These are phyloP conservation scores for Xylaria sp. DNA, from an alignment of 2,329 filamentous ascomycete genomes.

Conservation along the genomic window DNA sequence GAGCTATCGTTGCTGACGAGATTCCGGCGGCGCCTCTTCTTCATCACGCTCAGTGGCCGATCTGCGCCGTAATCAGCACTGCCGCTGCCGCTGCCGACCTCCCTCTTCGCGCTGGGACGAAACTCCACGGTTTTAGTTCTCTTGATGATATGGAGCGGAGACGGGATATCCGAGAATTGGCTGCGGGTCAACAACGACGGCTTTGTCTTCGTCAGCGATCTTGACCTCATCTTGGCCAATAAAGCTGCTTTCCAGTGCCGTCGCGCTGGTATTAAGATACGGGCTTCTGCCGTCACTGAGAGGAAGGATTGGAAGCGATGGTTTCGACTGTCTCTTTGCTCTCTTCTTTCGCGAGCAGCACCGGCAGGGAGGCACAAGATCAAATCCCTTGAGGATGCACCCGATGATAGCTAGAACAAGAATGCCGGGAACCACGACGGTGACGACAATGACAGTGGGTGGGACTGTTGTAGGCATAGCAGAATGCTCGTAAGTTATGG, in stretches of 20 bases:
- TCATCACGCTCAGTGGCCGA: conserved; percentile 26
- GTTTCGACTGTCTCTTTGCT: background rate
- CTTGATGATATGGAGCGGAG: conserved; percentile 29
- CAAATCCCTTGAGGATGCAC: conserved; percentile 28
- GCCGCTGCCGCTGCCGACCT: conserved; percentile 20
- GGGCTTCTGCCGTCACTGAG: background rate
- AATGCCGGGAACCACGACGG: conserved; percentile 31
- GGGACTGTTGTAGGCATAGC: conserved; percentile 24
- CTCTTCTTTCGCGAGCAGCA: background rate
- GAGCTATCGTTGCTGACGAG: background rate
- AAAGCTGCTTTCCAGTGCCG: conserved; percentile 26
- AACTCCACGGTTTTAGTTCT: conserved; percentile 25
- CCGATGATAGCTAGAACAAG: conserved; percentile 35
- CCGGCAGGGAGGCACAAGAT: conserved; percentile 12
- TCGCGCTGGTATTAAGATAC: conserved; percentile 15
- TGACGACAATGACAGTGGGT: conserved; percentile 24
- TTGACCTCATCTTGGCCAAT: conserved; percentile 20
- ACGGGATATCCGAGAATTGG: conserved; percentile 21
- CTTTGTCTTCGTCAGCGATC: conserved; percentile 11
- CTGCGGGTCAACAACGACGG: conserved; percentile 11
- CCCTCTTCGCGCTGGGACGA: conserved; percentile 19
- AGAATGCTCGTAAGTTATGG: conserved; percentile 17
- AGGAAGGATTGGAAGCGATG: background rate
- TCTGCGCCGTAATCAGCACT: conserved; percentile 21
- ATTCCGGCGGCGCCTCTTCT: conserved; percentile 22